Evolutionary conservation across 768 basidiomycete genomes (phyloP), one percentile per base, ranked within the genome.

Genomic region (Tulasnella sp.): DNA sequence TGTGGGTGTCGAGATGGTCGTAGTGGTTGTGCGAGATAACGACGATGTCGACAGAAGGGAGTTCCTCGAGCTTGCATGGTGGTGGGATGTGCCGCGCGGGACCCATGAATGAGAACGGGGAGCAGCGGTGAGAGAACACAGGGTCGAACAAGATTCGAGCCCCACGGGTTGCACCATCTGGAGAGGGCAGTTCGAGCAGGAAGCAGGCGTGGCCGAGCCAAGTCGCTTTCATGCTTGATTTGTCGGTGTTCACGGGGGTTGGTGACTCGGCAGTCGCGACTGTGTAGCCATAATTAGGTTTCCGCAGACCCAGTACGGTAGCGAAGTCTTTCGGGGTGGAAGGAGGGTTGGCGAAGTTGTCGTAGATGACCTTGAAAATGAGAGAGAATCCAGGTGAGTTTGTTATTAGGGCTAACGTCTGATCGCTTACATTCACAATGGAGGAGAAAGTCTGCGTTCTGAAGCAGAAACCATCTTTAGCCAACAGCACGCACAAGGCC

Each of bases 161-260:
- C 12, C 90, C 90, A 60, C 86, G 84, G 76, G 80, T 75, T 11
- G 82, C 80, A 1, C 82, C 83, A 3, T 85, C 83, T 1, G 86
- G 82, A 7, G 83, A 84, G 1, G 90, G 90, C 69, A 90, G 85
- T 84, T 91, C 89, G 22, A 91, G 85, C 3, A 90, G 84, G 84
- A 90, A 90, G 76, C 88, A 90, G 0, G 90, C 90, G 84, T 91
- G 90, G 11, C 90, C 90, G 0, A 91, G 85, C 89, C 89, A 90
- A 0, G 90, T 91, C 8, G 89, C 85, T 81, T 88, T 90, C 44
- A 90, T 87, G 4, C 78, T 80, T 1, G 81, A 82, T 3, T 72
- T 74, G 2, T 80, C 50, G 0, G 72, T 28, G 8, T 80, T 82
- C 73, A 80, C 50, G 0, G 4, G 5, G 3, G 34, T 12, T 44